Evolutionary conservation across 2,329 filamentous ascomycete species (phyloP).

Genomic region (Trichoderma semiorbis): DNA sequence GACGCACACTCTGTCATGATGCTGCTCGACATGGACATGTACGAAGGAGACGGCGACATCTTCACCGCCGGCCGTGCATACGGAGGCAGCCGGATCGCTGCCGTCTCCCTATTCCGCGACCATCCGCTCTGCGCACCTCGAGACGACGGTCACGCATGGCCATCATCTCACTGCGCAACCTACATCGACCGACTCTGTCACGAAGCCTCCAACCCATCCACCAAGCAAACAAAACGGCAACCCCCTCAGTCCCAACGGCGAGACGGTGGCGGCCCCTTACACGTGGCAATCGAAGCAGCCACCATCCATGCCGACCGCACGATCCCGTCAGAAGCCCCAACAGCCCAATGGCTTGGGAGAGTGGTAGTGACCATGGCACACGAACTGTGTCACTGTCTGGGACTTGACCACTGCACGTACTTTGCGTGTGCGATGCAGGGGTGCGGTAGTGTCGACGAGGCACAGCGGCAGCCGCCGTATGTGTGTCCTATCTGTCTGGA

Average conservation of each 20-base stretch:
- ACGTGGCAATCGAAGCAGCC: constrained; percentile 34
- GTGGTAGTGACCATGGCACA: constrained; percentile 58
- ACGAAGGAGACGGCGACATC: constrained; percentile 62
- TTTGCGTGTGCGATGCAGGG: constrained; percentile 64
- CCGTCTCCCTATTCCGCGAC: constrained; percentile 62
- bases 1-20: constrained; percentile 59
- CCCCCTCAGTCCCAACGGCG: background rate
- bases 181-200: constrained; percentile 44
- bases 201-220: background rate
- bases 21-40: constrained; percentile 59
- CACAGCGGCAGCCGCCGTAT: constrained; percentile 60
- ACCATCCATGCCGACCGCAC: constrained; percentile 24
- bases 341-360: constrained; percentile 54
- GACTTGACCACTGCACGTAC: constrained; percentile 62
- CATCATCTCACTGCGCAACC: constrained; percentile 55
- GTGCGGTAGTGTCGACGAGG: constrained; percentile 54
- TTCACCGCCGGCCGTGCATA: constrained; percentile 67
- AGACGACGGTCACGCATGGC: constrained; percentile 58
- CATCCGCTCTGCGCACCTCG: constrained; percentile 43
- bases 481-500: constrained; percentile 57
- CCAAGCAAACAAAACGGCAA: background rate
- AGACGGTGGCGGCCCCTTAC: background rate
- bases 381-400: constrained; percentile 66
- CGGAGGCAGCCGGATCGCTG: constrained; percentile 58
- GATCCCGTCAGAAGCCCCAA: constrained; percentile 26